A percentile compares a stretch with the other conserved stretches of the same genome.
Conservation (phyloP, 106 monocot genomes). For the Dioscorea dumetorum region DNA sequence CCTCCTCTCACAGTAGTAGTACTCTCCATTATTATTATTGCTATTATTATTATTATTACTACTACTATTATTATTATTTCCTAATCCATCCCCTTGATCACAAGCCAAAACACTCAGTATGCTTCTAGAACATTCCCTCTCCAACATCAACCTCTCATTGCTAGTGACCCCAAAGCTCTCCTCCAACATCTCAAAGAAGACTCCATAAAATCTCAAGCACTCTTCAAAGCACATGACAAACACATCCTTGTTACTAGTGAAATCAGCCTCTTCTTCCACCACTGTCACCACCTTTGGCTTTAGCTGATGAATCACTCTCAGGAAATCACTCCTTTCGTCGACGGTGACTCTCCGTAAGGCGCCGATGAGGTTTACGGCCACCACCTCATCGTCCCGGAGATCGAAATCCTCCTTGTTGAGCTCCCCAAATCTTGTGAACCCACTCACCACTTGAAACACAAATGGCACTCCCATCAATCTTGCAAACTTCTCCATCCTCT, state of each 20-base stretch:
- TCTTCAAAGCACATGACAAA: conserved; percentile 41
- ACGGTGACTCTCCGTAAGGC: conserved; percentile 21
- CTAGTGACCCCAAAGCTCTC: conserved; percentile 51
- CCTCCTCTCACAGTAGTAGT: conserved; percentile 26
- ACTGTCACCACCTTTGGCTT: conserved; percentile 45
- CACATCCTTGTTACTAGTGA: conserved; percentile 23
- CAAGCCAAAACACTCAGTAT: conserved; percentile 37
- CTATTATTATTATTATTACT: no score
- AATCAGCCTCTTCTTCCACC: conserved; percentile 57
- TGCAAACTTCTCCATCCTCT: conserved; percentile 55
- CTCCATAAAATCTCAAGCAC: conserved; percentile 38
- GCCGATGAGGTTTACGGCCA: conserved; percentile 44
- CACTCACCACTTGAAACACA: conserved; percentile 27
- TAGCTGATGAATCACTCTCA: conserved; percentile 14
- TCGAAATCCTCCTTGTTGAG: conserved; percentile 20
- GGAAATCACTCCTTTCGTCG: conserved; percentile 18
- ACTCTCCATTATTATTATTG: no score
- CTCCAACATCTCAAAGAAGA: conserved; percentile 46
- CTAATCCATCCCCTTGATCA: conserved; percentile 9
- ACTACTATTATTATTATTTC: no score
- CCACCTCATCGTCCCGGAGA: conserved; percentile 28
- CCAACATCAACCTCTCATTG: conserved; percentile 51
- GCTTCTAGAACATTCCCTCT: conserved; percentile 43
- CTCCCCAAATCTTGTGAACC: conserved; percentile 4
- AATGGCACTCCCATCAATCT: conserved; percentile 53